Conservation (phyloP, 2,329 filamentous ascomycete genomes). For the Zymoseptoria brevis region DNA sequence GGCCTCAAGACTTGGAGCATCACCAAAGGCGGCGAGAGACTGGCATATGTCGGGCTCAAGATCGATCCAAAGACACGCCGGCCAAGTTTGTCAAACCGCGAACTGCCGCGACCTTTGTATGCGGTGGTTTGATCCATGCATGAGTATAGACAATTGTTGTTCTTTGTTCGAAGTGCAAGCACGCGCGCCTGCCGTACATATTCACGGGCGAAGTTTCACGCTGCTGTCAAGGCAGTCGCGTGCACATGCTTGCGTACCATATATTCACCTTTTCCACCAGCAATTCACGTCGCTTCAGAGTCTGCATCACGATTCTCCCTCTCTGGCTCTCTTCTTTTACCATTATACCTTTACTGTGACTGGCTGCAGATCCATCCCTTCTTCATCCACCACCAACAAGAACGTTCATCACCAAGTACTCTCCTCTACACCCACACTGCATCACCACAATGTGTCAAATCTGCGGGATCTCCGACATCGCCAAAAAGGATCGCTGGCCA, state of each 20-base stretch:
- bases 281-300: neutral
- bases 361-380: neutral
- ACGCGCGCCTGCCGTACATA: neutral
- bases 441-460: slow-evolving; percentile 16
- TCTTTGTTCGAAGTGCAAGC: neutral
- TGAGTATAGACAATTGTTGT: neutral
- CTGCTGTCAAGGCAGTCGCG: neutral
- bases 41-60: slow-evolving; percentile 75
- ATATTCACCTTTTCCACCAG: neutral
- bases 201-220: neutral
- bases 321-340: neutral
- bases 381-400: too few species aligned
- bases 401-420: neutral
- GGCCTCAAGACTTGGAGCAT: slow-evolving; percentile 78
- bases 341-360: neutral
- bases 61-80: slow-evolving; percentile 33
- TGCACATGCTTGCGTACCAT: neutral
- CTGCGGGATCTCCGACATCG: slow-evolving; percentile 14
- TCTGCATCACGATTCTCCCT: neutral
- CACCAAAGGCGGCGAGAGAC: slow-evolving; percentile 62
- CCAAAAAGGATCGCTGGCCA: slow-evolving; percentile 11
- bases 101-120: slow-evolving; percentile 57
- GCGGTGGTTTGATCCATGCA: slow-evolving; percentile 37
- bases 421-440: neutral
- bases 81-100: slow-evolving; percentile 27